Percentiles rank a stretch among this genome's conserved stretches.
phyloP scores from a whole-genome alignment of 345 rosid genomes.

The Laguncularia racemosa region DNA sequence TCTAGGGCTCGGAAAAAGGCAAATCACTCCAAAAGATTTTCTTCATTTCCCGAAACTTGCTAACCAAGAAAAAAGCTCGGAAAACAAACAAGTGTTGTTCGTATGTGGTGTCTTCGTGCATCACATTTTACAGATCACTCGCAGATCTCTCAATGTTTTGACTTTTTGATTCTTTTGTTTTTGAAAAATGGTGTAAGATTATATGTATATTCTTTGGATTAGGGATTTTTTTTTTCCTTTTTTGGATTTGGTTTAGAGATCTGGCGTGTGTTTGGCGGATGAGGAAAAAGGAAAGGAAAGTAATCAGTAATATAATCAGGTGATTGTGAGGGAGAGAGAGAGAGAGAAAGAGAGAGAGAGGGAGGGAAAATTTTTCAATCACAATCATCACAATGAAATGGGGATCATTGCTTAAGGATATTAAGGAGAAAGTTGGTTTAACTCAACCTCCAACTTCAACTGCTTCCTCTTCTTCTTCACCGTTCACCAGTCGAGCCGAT shows the following conservation, averaged over 20 bases:
- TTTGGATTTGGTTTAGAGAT: conserved; percentile 7
- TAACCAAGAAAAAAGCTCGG: background rate
- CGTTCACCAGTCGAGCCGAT: conserved; percentile 31
- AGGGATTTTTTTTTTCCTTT: too few relatives aligned
- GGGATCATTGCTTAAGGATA: conserved; percentile 96
- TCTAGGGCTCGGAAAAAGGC: conserved; percentile 25
- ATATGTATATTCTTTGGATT: conserved; percentile 5
- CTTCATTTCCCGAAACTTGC: background rate
- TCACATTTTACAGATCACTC: background rate
- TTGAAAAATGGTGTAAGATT: background rate
- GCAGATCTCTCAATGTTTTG: conserved; percentile 24
- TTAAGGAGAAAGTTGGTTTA: conserved; percentile 95
- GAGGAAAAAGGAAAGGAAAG: conserved; percentile 7
- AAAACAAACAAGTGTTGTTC: background rate
- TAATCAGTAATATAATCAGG: conserved; percentile 13
- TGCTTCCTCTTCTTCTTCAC: conserved; percentile 44
- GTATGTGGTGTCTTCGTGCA: background rate
- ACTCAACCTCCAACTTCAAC: conserved; percentile 61
- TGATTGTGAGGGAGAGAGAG: conserved; percentile 7
- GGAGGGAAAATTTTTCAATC: conserved; percentile 20
- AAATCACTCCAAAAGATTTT: too few relatives aligned
- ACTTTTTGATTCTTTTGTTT: background rate
- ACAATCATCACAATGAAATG: conserved; percentile 71
- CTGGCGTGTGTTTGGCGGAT: conserved; percentile 9
- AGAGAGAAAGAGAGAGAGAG: conserved; percentile 7